Percentiles rank a stretch among this genome's conserved stretches.
phyloP scores from a whole-genome alignment of 345 rosid species.

The Orychophragmus violaceus region DNA sequence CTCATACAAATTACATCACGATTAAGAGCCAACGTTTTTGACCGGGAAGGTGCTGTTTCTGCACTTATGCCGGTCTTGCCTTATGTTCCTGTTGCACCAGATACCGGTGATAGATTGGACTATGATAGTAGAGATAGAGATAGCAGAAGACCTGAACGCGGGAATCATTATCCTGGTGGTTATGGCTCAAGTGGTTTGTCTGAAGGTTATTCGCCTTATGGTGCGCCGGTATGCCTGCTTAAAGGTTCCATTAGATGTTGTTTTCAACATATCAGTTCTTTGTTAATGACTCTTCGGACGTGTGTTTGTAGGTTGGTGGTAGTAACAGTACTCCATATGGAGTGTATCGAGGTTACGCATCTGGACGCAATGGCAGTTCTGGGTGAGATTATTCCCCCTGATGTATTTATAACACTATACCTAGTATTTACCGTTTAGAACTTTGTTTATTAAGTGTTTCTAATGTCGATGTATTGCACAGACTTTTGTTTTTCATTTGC shows the following conservation, averaged over 20 bases:
- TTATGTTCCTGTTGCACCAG: slow-evolving; percentile 73
- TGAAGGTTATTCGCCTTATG: slow-evolving; percentile 71
- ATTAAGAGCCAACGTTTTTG: slow-evolving; percentile 82
- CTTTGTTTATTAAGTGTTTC: neutral
- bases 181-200: slow-evolving; percentile 63
- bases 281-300: slow-evolving; percentile 2
- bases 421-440: neutral
- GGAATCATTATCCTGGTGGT: slow-evolving; percentile 63
- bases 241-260: neutral
- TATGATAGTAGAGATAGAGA: slow-evolving; percentile 73
- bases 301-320: slow-evolving; percentile 55
- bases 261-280: neutral
- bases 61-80: slow-evolving; percentile 81
- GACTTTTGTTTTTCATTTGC: neutral
- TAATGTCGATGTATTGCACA: neutral
- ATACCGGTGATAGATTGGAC: slow-evolving; percentile 32
- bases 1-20: slow-evolving; percentile 72
- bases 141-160: slow-evolving; percentile 65
- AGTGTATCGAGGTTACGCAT: slow-evolving; percentile 77
- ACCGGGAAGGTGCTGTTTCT: slow-evolving; percentile 79
- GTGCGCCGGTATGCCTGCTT: slow-evolving; percentile 40
- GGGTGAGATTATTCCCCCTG: slow-evolving; percentile 54
- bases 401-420: neutral
- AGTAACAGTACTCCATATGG: slow-evolving; percentile 65
- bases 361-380: slow-evolving; percentile 63